Base-by-base conservation (phyloP, 2,329 filamentous ascomycete genomes). In the Arachnomyces sp. region DNA sequence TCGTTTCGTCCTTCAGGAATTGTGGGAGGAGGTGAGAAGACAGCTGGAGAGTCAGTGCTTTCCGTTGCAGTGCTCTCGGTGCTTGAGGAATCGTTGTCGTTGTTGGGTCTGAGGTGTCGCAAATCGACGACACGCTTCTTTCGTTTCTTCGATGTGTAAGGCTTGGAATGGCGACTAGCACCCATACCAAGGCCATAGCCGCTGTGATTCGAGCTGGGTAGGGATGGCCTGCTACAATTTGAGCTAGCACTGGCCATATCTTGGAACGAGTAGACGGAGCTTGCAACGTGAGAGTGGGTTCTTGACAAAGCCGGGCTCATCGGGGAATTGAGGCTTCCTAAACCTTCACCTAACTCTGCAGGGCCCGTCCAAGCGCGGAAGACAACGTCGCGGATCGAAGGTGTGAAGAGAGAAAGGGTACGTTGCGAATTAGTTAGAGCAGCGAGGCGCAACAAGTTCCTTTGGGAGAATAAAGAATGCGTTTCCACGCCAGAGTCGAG, bases 401-500 rank as follows among this genome's bases (percentile, higher is more conserved):
- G 88, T 1, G 90, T 95, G 58, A 94, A 94, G 0, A 96, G 70
- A 3, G 89, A 94, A 28, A 96, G 67, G 0, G 92, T 96, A 35
- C 85, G 80, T 53, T 96, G 88, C 2, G 88, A 94, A 55, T 94
- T 84, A 3, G 79, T 88, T 42, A 98, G 69, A 0, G 86, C 78
- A 16, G 84, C 86, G 9, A 98, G 71, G 37, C 85, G 82, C 16
- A 94, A 66, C 29, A 96, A 70, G 53, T 94, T 96, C 73, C 94
- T 94, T 57, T 94, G 87, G 0, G 90, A 96, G 60, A 98, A 96
- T 4, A 94, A 74, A 0, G 87, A 88, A 59, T 94, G 87, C 14
- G 83, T 78, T 57, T 94, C 89, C 5, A 82, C 74, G 3, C 82
- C 79, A 13, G 82, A 80, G 48, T 95, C 86, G 7, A 94, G 70